Base-by-base conservation (phyloP, 768 basidiomycete species). In the Cystobasidium onofrii region DNA sequence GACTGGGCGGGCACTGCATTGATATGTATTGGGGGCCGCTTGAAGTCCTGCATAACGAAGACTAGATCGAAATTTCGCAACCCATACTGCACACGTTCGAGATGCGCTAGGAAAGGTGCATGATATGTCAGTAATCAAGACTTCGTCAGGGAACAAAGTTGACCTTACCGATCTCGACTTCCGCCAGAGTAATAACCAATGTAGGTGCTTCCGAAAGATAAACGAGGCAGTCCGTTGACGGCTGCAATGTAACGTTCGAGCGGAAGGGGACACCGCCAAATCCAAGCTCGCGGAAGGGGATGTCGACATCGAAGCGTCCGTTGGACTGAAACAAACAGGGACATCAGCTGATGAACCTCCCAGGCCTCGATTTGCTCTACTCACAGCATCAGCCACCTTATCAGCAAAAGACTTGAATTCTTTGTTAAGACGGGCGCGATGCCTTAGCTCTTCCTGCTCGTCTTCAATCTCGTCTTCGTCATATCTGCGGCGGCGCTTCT, bases 391-490 rank as follows among this genome's bases (percentile, higher is more conserved):
- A 1, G 91, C 88, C 63, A 98, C 86, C 81, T 91, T 92, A 79
- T 95, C 90, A 0, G 93, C 89, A 81, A 97, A 99, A 27, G 87
- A 84, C 80, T 91, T 92, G 81, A 98, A 93, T 80, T 96, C 92
- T 80, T 89, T 92, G 84, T 99, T 98, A 43, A 96, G 84, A 81
- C 89, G 84, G 65, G 89, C 90, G 64, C 93, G 84, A 34, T 92
- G 88, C 82, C 90, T 92, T 63, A 94, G 85, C 81, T 99, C 96
- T 80, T 93, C 91, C 80, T 98, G 95, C 80, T 98, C 96, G 83
- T 95, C 90, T 83, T 98, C 94, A 75, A 98, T 93, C 82, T 98
- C 96, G 80, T 99, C 96, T 81, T 99, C 96, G 79, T 98, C 96
- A 69, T 78, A 76, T 33, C 93, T 93, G 70, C 95, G 87, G 81